Evolutionary conservation across 192 early-diverging fungal genomes (phyloP), one percentile per base, ranked within the genome.

Genomic region (Martensiomyces pterosporus): DNA sequence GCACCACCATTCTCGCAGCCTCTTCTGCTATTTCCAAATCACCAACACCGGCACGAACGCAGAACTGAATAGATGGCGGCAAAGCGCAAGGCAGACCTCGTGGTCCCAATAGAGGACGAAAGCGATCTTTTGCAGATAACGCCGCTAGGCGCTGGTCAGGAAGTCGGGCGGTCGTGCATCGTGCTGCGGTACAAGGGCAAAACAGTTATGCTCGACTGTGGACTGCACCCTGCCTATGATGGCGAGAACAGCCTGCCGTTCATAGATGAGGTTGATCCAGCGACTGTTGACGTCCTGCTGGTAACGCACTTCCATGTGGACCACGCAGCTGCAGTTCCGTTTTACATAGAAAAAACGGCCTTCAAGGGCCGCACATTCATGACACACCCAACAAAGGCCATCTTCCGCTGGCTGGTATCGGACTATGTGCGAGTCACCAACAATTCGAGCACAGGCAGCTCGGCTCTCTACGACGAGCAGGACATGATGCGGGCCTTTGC

Each of bases 341-440:
- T 97, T 62, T 90, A 95, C 48, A 86, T 94, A 74, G 92, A 97
- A 75, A 94, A 89, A 85, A 99, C 96, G 17, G 82, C 85, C 12
- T 99, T 99, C 72, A 87, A 88, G 50, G 96, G 96, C 21, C 84
- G 91, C 27, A 88, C 94, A 3, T 99, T 94, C 65, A 99, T 99
- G 96, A 99, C 96, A 5, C 94, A 97, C 65, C 93, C 96, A 13
- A 99, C 96, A 35, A 93, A 93, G 72, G 94, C 94, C 27, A 94
- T 99, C 50, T 97, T 89, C 74, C 88, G 89, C 49, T 99, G 96
- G 96, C 74, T 99, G 25, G 69, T 97, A 23, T 81, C 86, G 4
- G 96, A 99, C 77, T 97, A 90, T 62, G 84, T 97, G 36, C 88
- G 91, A 66, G 88, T 98, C 36, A 91, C 60, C 54, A 75, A 67